Base-by-base conservation (phyloP, 139 green algal genomes). In the Haematococcus lacustris region DNA sequence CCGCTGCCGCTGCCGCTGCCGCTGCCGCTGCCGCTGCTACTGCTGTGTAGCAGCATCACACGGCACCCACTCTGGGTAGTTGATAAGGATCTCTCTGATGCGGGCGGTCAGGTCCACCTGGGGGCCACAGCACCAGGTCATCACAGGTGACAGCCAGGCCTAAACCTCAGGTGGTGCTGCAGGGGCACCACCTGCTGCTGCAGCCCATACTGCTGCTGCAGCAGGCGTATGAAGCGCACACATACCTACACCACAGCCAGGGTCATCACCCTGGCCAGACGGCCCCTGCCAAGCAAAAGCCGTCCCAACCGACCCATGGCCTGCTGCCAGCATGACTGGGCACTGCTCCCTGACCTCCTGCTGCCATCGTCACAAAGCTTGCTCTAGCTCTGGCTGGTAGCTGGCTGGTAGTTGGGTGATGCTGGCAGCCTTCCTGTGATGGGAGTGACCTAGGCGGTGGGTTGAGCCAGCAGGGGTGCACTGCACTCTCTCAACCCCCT, bases 41-140 rank as follows among this genome's bases (percentile, higher is more conserved):
- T 57, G 47, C 47, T 57, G 47, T n/a, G n/a, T n/a, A n/a, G n/a
- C n/a, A 68, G 61, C 61, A 23, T 25, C 61, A 41, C 61, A 40
- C 61, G 41, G 61, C 32, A 30, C 61, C 26, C 3, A 47, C 34
- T 40, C 61, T 68, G 61, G 32, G 33, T 41, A 47, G n/a, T 6
- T 43, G 61, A 40, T 68, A 33, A 68, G 33, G 6, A 40, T 68
- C 61, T 68, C 32, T 5, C 61, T 40, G 3, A 47, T 40, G 6
- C 61, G 43, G 43, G 43, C 43, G 17, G 43, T 53, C 9, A 53
- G 43, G 43, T 53, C 43, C 9, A 53, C 43, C 43, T 53, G 21
- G 47, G 47, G 13, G 13, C 47, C 13, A 21, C 47, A n/a, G 47
- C 21, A 21, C 47, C n/a, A n/a, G n/a, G n/a, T n/a, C n/a, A n/a